phyloP scores from a whole-genome alignment of 371 early-diverging fungal species.

The Rhizopus arrhizus region DNA sequence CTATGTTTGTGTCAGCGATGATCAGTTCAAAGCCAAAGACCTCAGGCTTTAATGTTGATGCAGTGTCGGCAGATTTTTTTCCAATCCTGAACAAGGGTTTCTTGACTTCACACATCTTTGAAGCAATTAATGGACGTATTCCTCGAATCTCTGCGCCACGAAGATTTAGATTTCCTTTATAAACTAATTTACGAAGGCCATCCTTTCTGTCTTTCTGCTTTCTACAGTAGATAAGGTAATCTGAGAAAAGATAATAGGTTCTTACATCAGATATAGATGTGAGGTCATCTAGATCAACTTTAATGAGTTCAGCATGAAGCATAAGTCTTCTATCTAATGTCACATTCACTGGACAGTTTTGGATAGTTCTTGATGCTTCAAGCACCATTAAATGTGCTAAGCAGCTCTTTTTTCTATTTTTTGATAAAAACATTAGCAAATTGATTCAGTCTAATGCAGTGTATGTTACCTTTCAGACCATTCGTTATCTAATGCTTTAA shows the following conservation, averaged over 20 bases:
- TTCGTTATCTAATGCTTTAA: constrained; percentile 6
- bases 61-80: constrained; percentile 8
- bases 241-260: constrained; percentile 37
- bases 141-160: constrained; percentile 18
- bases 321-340: constrained; percentile 31
- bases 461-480: constrained; percentile 26
- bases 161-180: constrained; percentile 23
- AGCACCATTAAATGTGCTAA: constrained; percentile 21
- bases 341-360: constrained; percentile 25
- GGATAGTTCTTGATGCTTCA: constrained; percentile 24
- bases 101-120: constrained; percentile 24
- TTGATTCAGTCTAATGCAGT: neutral
- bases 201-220: constrained; percentile 21
- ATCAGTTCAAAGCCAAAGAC: constrained; percentile 37
- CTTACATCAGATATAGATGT: constrained; percentile 24
- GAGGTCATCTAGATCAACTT: constrained; percentile 33
- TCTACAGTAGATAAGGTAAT: constrained; percentile 24
- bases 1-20: constrained; percentile 12
- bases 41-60: constrained; percentile 8
- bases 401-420: constrained; percentile 24
- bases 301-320: constrained; percentile 25
- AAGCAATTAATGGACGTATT: constrained; percentile 14
- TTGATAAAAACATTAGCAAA: neutral
- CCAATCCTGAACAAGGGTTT: constrained; percentile 15
- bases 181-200: constrained; percentile 9